Base-by-base conservation (phyloP, 495 filamentous ascomycete species). In the Aspergillus steynii region DNA sequence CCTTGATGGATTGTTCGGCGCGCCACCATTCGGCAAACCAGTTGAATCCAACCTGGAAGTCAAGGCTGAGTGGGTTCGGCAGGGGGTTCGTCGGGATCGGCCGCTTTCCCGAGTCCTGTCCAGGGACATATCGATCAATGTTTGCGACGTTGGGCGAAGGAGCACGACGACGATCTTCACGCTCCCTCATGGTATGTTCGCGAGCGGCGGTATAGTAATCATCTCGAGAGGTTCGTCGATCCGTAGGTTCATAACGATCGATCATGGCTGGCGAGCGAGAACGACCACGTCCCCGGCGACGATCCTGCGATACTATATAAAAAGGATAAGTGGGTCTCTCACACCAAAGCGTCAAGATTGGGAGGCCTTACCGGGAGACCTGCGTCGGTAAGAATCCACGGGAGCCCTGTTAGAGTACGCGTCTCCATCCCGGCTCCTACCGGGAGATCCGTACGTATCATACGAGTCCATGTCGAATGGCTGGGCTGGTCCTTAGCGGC, bases 11-110 rank as follows among this genome's bases (percentile, higher is more conserved):
- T 70, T 96, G 90, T 66, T 96, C 92, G 9, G 83, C 76, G 58
- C 93, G 82, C 93, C 93, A 97, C 95, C 95, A 99, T 73, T 98
- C 96, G 6, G 92, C 90, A 69, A 96, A 99, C 75, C 88, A 98
- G 28, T 90, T 96, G 77, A 98, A 98, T 0, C 95, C 94, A 53
- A 97, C 95, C 71, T 97, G 93, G 63, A 89, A 96, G 14, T 96
- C 90, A 9, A 98, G 81, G 53, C 84, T 89, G 56, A 93, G 79
- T 6, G 95, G 95, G 65, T 98, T 91, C 15, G 86, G 81, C 37
- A 97, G 72, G 3, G 89, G 91, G 66, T 96, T 96, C 3, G 77
- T 76, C 7, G 83, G 76, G n/a, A 88, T 74, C 9, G 79, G 75
- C 14, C 88, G 83, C 20, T 81, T 81, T 31, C 77, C 78, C 15